Conservation (phyloP, 805 yeast species). For the Zygoascus biomembranicola region DNA sequence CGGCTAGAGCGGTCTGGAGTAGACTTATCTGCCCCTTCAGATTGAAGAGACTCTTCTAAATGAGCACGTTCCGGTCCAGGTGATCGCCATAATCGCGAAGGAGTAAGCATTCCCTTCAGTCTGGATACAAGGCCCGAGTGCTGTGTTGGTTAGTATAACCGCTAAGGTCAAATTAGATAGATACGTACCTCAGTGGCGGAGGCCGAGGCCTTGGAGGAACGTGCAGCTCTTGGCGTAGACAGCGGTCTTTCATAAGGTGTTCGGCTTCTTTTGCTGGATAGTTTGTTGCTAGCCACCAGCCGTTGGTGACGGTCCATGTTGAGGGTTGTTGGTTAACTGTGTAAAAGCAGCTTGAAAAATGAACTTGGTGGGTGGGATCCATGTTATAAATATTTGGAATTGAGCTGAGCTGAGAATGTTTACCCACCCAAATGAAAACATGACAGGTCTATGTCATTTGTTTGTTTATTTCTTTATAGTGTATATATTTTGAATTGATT, state of each 20-base stretch:
- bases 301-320: slow-evolving; percentile 1
- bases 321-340: not conserved
- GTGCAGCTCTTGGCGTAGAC: not conserved
- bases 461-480: too few species aligned
- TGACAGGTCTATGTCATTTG: too few species aligned
- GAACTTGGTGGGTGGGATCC: not conserved
- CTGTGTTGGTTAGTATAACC: not conserved
- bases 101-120: slow-evolving; percentile 8
- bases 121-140: slow-evolving; percentile 5
- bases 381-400: too few species aligned
- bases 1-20: not conserved
- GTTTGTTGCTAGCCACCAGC: not conserved
- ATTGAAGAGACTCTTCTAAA: not conserved
- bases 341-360: not conserved
- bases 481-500: too few species aligned
- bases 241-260: slow-evolving; percentile 7
- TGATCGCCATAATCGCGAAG: slow-evolving; percentile 5
- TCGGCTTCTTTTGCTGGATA: slow-evolving; percentile 2
- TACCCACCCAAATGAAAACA: too few species aligned
- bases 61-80: not conserved
- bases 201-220: not conserved
- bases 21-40: not conserved
- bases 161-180: not conserved
- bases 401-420: too few species aligned
- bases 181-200: not conserved